These are phyloP conservation scores for Hordeum vulgare DNA, from an alignment of 176 grass and related monocot species.

Conservation along the genomic window MorexV3_pseudomolecules_assembly NC_058523.1:8503447-8503946, in stretches of 20 bases:
- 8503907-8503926: not conserved
- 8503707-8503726: not conserved
- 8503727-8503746: conserved; percentile 26
- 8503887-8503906: conserved; percentile 14
- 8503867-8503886: conserved; percentile 34
- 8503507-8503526: not conserved
- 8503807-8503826: conserved; percentile 94
- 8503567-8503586: conserved; percentile 90
- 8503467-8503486: not conserved
- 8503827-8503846: conserved; percentile 98
- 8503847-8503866: conserved; percentile 95
- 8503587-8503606: conserved; percentile 88
- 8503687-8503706: conserved; percentile 18
- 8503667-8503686: conserved; percentile 59
- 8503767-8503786: conserved; percentile 98
- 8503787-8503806: conserved; percentile 87
- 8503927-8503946: not conserved
- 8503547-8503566: conserved; percentile 84
- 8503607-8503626: conserved; percentile 76
- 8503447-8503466: not conserved
- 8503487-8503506: not conserved
- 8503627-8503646: conserved; percentile 90
- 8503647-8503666: conserved; percentile 96
- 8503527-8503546: conserved; percentile 68
- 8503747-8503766: conserved; percentile 95